These are phyloP conservation scores for Lichtheimia corymbifera DNA, from an alignment of 371 early-diverging fungal genomes.

Conservation along the genomic window DNA sequence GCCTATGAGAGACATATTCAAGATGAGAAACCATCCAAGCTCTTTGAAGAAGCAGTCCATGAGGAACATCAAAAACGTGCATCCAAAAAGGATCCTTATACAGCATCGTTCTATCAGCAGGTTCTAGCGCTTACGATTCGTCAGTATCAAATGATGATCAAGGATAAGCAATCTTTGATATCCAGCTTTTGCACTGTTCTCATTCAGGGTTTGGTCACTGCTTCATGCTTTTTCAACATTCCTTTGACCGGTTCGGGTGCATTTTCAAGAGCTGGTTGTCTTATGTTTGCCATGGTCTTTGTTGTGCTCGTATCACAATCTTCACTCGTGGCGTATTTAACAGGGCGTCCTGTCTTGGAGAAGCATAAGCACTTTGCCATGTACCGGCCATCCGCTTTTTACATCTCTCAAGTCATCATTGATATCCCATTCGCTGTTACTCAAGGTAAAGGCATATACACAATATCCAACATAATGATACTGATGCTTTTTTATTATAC, in stretches of 20 bases:
- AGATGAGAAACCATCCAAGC: slow-evolving; percentile 25
- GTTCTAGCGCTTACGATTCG: slow-evolving; percentile 48
- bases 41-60: slow-evolving; percentile 42
- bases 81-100: slow-evolving; percentile 43
- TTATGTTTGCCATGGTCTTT: slow-evolving; percentile 60
- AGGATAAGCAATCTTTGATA: slow-evolving; percentile 45
- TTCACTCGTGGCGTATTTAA: slow-evolving; percentile 51
- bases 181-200: slow-evolving; percentile 57
- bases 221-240: slow-evolving; percentile 63
- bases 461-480: neutral
- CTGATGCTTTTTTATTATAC: neutral
- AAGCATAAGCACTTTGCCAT: slow-evolving; percentile 71
- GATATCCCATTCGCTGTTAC: slow-evolving; percentile 39
- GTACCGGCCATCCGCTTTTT: slow-evolving; percentile 65
- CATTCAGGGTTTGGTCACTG: slow-evolving; percentile 66
- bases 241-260: slow-evolving; percentile 54
- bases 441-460: slow-evolving; percentile 26
- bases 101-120: slow-evolving; percentile 53
- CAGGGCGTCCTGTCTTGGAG: slow-evolving; percentile 62
- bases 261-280: slow-evolving; percentile 70
- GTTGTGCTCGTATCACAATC: slow-evolving; percentile 55
- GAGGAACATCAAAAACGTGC: slow-evolving; percentile 45
- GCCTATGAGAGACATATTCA: slow-evolving; percentile 20
- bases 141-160: slow-evolving; percentile 48
- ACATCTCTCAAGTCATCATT: slow-evolving; percentile 57